Evolutionary conservation across 192 early-diverging fungal species (phyloP).

Genomic region (Gonapodya sp.): DNA sequence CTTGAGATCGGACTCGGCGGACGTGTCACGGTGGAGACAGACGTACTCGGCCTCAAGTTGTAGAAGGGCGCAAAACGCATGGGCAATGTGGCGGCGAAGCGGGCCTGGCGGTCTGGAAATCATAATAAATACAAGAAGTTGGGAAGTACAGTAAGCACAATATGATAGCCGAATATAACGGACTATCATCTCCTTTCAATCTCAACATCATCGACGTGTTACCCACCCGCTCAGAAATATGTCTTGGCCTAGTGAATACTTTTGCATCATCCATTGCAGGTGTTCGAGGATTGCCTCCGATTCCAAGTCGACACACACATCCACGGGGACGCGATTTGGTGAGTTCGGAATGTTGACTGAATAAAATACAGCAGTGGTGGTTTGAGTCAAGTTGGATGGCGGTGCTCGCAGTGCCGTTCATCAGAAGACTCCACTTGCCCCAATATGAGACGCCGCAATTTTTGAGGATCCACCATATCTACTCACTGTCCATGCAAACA

Average conservation of each 20-base stretch:
- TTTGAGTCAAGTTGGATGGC: too few relatives aligned
- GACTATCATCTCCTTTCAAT: too few relatives aligned
- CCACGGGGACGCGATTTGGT: neutral
- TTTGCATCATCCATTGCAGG: conserved; percentile 72
- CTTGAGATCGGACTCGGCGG: conserved; percentile 61
- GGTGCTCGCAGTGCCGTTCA: too few relatives aligned
- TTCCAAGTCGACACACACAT: conserved; percentile 1
- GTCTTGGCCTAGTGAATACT: conserved; percentile 68
- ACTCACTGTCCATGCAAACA: conserved; percentile 28
- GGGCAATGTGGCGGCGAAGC: conserved; percentile 50
- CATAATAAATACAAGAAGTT: too few relatives aligned
- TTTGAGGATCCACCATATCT: too few relatives aligned
- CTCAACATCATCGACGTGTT: neutral
- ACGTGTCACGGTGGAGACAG: conserved; percentile 57
- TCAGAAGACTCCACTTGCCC: too few relatives aligned
- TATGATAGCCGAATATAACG: too few relatives aligned
- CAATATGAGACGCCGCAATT: too few relatives aligned
- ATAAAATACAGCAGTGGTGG: too few relatives aligned
- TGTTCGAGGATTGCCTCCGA: conserved; percentile 30
- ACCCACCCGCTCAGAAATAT: conserved; percentile 64
- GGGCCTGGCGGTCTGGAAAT: conserved; percentile 48
- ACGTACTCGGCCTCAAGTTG: conserved; percentile 61
- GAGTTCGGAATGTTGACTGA: neutral
- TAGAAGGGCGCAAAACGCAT: conserved; percentile 59
- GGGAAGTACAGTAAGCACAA: neutral